Evolutionary conservation across 2,329 filamentous ascomycete genomes (phyloP), one percentile per base, ranked within the genome.

Genomic region (Cladorrhinum sp.): DNA sequence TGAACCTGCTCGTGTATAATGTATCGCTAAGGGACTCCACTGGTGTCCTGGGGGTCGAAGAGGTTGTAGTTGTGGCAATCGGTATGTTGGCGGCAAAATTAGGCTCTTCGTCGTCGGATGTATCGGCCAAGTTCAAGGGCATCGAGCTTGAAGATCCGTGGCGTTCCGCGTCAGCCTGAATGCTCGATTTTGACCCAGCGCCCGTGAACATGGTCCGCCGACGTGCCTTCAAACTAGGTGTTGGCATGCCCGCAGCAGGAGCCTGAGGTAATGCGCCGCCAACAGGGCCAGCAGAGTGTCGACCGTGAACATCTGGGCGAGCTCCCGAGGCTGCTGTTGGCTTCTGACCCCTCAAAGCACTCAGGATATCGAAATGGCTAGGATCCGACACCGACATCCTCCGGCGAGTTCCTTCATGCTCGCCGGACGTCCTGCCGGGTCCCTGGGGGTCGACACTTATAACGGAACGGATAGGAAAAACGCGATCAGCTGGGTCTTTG

Each of bases 391-490:
- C 4, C 12, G 63, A 65, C 52, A 59, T 18, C 33, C 60, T 58
- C 18, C 62, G 62, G 24, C 57, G 60, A 4, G 33, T 12, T 23
- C 12, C 42, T 28, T 60, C 55, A 36, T 70, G 65, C 10, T 79
- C 77, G 51, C 66, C 70, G 4, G 73, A 68, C 63, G 70, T 80
- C 76, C 75, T 73, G 55, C 66, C 67, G 9, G 39, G 33, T 54
- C 73, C 74, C 3, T 24, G 10, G 6, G 84, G 84, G 66, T 90
- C 86, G 46, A 93, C 84, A 6, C 85, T 90, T 23, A 94, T 80
- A 49, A 91, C 87, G n/a, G 89, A 92, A 54, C 89, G 85, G 30
- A 94, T 89, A n/a, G 90, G 90, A 60, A 90, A 94, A 4, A 94
- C 88, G 58, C 89, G 83, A 68, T 93, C 81, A 30, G 73, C 72